Base-by-base conservation (phyloP, 192 early-diverging fungal species). In the Coemansia sp. region DNA sequence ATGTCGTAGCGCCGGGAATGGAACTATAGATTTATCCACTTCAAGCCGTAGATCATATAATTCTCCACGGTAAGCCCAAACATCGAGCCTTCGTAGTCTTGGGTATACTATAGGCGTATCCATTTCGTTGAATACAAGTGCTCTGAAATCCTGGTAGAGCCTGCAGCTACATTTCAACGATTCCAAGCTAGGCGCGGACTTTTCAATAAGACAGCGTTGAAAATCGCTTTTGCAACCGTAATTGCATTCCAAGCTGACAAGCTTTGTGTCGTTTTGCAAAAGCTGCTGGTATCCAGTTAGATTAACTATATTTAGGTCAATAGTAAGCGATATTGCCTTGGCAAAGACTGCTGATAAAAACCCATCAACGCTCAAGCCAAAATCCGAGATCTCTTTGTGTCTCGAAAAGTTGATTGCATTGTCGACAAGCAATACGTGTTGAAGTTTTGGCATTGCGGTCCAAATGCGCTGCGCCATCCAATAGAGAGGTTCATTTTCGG, bases 1-100 rank as follows among this genome's bases (percentile, higher is more conserved):
- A 31, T 58, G 53, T 12, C 61, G 35, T 13, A 74, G 49, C 31
- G 33, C 35, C 4, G 72, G 67, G 29, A 74, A 74, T 18, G 67
- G 72, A 18, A 59, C 63, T n/a, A 34, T 51, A 5, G 35, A 48
- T 3, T 51, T 20, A 23, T 51, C 49, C 6, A 15, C 39, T 42
- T 7, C 26, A 5, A 28, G 5, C 4, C 12, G n/a, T 12, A 25
- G 26, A 21, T 6, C 3, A n/a, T 26, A 13, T 51, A 3, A 6
- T 9, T 51, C 7, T 28, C 3, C n/a, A n/a, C n/a, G n/a, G n/a
- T n/a, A n/a, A n/a, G n/a, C n/a, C n/a, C n/a, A n/a, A 51, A 51
- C 4, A 3, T 51, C 49, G 20, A 51, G 49, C 15, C 2, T 51
- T 13, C 23, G 23, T 13, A 51, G 26, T 51, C 26, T 7, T 15